These are phyloP conservation scores for Peribolospora kevripleyi DNA, from an alignment of 768 basidiomycete genomes.

Conservation along the genomic window DNA sequence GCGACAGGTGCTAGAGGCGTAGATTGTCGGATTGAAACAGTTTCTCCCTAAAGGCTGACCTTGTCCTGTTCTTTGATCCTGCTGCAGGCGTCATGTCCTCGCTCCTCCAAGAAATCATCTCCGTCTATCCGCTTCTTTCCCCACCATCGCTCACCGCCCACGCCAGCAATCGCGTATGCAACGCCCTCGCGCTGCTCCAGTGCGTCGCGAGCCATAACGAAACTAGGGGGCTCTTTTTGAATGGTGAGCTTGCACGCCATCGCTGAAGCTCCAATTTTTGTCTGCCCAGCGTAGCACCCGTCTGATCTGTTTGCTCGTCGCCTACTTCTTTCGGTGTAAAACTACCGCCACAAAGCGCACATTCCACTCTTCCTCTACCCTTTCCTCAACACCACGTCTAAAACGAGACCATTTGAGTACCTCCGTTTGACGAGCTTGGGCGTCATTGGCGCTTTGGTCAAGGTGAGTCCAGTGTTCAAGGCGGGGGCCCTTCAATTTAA, in stretches of 20 bases:
- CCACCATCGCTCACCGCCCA: conserved; percentile 92
- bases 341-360: conserved; percentile 35
- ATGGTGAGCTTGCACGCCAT: conserved; percentile 32
- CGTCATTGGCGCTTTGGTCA: conserved; percentile 94
- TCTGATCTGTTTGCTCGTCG: not conserved
- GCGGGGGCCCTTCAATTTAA: too few relatives aligned
- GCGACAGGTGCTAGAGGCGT: not conserved
- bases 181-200: conserved; percentile 86
- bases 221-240: conserved; percentile 80
- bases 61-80: not conserved
- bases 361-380: conserved; percentile 89
- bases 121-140: conserved; percentile 83
- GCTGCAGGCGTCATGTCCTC: conserved; percentile 81
- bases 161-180: conserved; percentile 95
- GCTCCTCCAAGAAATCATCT: conserved; percentile 87
- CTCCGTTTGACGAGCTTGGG: conserved; percentile 96
- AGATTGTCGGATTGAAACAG: not conserved
- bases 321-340: not conserved
- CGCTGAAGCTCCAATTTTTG: not conserved
- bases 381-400: conserved; percentile 93
- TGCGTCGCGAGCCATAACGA: conserved; percentile 96
- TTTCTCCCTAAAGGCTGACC: not conserved
- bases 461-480: conserved; percentile 29
- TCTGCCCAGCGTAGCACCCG: not conserved
- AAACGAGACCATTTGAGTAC: conserved; percentile 98